These are phyloP conservation scores for Geopyxis carbonaria DNA, from an alignment of 495 filamentous ascomycete species.

Conservation along the genomic window DNA sequence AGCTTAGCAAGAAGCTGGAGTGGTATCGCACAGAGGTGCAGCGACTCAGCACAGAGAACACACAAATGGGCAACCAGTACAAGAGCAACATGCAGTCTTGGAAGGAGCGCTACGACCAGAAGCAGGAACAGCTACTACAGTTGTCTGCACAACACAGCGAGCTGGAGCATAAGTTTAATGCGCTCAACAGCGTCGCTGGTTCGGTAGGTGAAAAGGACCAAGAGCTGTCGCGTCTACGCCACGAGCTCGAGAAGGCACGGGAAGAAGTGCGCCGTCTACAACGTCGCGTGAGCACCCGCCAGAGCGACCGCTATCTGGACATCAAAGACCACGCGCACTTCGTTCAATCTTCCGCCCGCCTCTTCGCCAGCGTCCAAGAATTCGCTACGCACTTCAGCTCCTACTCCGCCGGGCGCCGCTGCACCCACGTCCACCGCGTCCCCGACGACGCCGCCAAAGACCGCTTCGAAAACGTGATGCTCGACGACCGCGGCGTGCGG, in stretches of 20 bases:
- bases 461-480: slow-evolving; percentile 77
- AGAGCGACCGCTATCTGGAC: slow-evolving; percentile 53
- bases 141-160: slow-evolving; percentile 33
- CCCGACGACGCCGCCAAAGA: slow-evolving; percentile 78
- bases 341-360: slow-evolving; percentile 76
- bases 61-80: slow-evolving; percentile 42
- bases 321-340: slow-evolving; percentile 87
- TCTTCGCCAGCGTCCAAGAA: slow-evolving; percentile 85
- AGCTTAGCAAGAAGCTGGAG: slow-evolving; percentile 56
- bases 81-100: slow-evolving; percentile 42
- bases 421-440: slow-evolving; percentile 62
- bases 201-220: slow-evolving; percentile 57
- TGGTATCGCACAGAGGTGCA: slow-evolving; percentile 63
- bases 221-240: slow-evolving; percentile 58
- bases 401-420: slow-evolving; percentile 74
- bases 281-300: slow-evolving; percentile 55
- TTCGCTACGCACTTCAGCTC: slow-evolving; percentile 96
- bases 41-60: slow-evolving; percentile 60
- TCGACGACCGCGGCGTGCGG: slow-evolving; percentile 86
- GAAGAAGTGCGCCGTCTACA: slow-evolving; percentile 69
- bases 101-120: slow-evolving; percentile 42
- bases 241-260: slow-evolving; percentile 58
- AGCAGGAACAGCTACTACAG: slow-evolving; percentile 44
- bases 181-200: slow-evolving; percentile 44
- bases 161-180: slow-evolving; percentile 13